Conservation (phyloP, 2,329 filamentous ascomycete genomes). For the Paecilomyces niveus region DNA sequence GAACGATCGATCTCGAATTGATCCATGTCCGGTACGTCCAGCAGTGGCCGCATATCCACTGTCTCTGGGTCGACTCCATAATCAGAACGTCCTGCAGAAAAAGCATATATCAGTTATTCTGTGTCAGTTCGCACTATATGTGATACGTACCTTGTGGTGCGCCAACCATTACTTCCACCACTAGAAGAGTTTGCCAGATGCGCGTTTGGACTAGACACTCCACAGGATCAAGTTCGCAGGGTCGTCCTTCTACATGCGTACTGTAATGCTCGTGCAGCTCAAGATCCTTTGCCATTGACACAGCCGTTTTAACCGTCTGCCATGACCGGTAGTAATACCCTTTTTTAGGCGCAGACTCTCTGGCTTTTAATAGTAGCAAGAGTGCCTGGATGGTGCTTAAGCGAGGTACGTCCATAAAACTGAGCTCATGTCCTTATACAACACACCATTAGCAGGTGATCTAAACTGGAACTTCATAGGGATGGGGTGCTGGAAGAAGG, state of each 20-base stretch:
- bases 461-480: not conserved
- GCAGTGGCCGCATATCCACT: slow-evolving; percentile 64
- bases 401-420: slow-evolving; percentile 86
- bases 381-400: slow-evolving; percentile 88
- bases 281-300: slow-evolving; percentile 88
- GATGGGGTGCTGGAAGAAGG: slow-evolving; percentile 1
- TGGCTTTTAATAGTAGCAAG: slow-evolving; percentile 79
- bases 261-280: slow-evolving; percentile 81
- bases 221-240: slow-evolving; percentile 60
- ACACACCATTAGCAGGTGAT: slow-evolving; percentile 19
- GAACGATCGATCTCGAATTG: slow-evolving; percentile 70
- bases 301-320: slow-evolving; percentile 89
- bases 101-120: slow-evolving; percentile 10
- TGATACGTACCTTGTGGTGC: slow-evolving; percentile 69
- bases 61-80: slow-evolving; percentile 67
- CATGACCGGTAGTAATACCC: slow-evolving; percentile 97
- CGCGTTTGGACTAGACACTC: slow-evolving; percentile 82
- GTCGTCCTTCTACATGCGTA: slow-evolving; percentile 63
- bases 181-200: slow-evolving; percentile 82
- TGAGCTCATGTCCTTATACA: slow-evolving; percentile 70
- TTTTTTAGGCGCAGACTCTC: slow-evolving; percentile 83
- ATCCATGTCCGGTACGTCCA: slow-evolving; percentile 60
- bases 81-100: slow-evolving; percentile 61
- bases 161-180: slow-evolving; percentile 87
- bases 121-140: slow-evolving; percentile 1